phyloP scores from a whole-genome alignment of 148 eudicot species.

The Cornus kousa region DNA sequence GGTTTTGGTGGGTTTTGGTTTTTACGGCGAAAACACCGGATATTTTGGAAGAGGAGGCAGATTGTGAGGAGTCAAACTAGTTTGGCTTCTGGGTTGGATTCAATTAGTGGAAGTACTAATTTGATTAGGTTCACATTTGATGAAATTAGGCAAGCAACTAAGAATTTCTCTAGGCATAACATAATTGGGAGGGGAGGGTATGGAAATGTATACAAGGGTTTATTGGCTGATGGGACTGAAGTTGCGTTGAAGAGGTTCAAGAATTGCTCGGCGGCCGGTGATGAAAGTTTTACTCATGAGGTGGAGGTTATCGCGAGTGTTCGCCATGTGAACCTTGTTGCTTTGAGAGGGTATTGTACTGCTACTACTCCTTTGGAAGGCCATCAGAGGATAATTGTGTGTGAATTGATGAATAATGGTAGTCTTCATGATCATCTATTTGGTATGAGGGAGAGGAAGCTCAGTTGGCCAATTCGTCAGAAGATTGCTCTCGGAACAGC shows the following conservation, averaged over 20 bases:
- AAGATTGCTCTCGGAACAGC: constrained; percentile 80
- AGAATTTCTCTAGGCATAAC: constrained; percentile 60
- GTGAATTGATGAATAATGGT: constrained; percentile 86
- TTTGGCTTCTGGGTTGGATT: constrained; percentile 46
- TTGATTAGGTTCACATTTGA: constrained; percentile 59
- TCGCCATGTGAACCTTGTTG: constrained; percentile 86
- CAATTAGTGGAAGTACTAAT: constrained; percentile 60
- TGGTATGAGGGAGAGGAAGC: constrained; percentile 27
- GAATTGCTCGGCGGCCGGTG: constrained; percentile 83
- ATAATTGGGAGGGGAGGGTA: constrained; percentile 88
- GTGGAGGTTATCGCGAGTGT: constrained; percentile 91
- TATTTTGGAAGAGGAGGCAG: constrained; percentile 20
- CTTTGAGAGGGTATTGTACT: constrained; percentile 79
- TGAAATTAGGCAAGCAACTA: constrained; percentile 62
- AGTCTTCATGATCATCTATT: constrained; percentile 77
- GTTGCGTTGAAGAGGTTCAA: constrained; percentile 91
- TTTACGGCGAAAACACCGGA: constrained; percentile 18
- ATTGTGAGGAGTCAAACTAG: constrained; percentile 22
- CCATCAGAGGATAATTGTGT: constrained; percentile 80
- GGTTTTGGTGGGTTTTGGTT: constrained; percentile 32
- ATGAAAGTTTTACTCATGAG: constrained; percentile 74
- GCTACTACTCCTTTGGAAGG: constrained; percentile 76
- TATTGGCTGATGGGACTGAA: constrained; percentile 58
- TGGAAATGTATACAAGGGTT: constrained; percentile 94
- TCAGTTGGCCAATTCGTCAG: constrained; percentile 75